Base-by-base conservation (phyloP, 306 rosid genomes). In the Acmispon strigosus region DNA sequence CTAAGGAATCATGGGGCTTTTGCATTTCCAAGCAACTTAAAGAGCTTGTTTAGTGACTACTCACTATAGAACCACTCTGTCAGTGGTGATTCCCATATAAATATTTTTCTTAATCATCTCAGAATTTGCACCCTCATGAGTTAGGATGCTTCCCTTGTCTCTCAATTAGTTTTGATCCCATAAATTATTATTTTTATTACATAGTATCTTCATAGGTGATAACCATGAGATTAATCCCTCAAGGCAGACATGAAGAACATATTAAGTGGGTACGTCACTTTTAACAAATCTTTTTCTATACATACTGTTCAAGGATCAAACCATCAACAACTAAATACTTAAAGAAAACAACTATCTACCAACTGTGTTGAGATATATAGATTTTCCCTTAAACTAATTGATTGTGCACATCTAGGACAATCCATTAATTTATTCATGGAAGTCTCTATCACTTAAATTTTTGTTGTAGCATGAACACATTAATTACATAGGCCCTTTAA, bases 391-490 rank as follows among this genome's bases (percentile, higher is more conserved):
- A 27, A 27, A 27, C 32, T 27, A 27, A 1, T 27, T 27, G 32
- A 27, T 62, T 74, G 58, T 63, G 37, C 71, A 42, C 84, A 75
- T 76, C 79, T 78, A 80, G 83, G 76, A 5, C 45, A 70, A 14
- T 67, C 18, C 43, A 69, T 71, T 74, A 54, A 19, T 56, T 76
- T 70, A 76, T 45, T 66, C 32, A 29, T 55, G 32, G 88, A 90
- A 90, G 81, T 81, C 66, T 77, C 76, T 34, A 78, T 67, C 56
- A 8, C 83, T 76, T 86, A 83, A 62, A 62, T 61, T 76, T 83
- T 65, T 71, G 86, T 61, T 56, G 85, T 84, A 73, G 57, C 76
- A 75, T 32, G 66, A 79, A 73, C 88, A 76, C 84, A 83, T 85
- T 83, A 84, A 81, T 79, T 81, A 43, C 54, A 54, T 42, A 60